Base-by-base conservation (phyloP, 179 eudicot genomes). In the Corrigiola litoralis region DNA sequence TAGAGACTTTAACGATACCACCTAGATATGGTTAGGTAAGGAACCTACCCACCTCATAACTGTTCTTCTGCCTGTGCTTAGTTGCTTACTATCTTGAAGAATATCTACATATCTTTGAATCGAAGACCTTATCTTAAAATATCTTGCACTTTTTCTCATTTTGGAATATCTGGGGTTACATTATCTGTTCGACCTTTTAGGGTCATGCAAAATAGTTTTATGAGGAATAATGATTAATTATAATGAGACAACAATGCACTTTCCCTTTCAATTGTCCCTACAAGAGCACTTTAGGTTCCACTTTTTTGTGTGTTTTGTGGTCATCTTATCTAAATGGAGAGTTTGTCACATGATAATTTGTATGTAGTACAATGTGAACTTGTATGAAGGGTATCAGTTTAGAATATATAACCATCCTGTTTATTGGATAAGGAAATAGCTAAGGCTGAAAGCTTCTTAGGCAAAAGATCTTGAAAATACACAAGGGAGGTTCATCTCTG, bases 341-440 rank as follows among this genome's bases (percentile, higher is more conserved):
- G 54, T 40, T 48, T 62, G 34, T 21, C 51, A 58, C 34, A 54
- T 48, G 49, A 61, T 29, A 29, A 67, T 34, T 45, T 44, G 37
- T 54, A 10, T 1, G 7, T 16, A 45, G 6, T 16, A 45, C 16
- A 45, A 32, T 33, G 42, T 49, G 17, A 44, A 17, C 36, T 44
- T 4, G n/a, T n/a, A n/a, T 20, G 50, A 45, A 54, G 53, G 63
- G 70, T 11, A 42, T 58, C 57, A 40, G 14, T 29, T 49, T 25
- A 62, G 44, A 64, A 68, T 63, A 54, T 32, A 50, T 20, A 60
- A 58, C 61, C n/a, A 36, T 61, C 70, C 70, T 63, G 48, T 56
- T 40, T 20, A 50, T 13, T 9, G 18, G 67, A 75, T 65, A 75
- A 65, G 75, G 63, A 68, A 70, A 28, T 70, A 57, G 75, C 58